These are phyloP conservation scores for Phaffia tasmanica DNA, from an alignment of 768 basidiomycete genomes.

Conservation along the genomic window DNA sequence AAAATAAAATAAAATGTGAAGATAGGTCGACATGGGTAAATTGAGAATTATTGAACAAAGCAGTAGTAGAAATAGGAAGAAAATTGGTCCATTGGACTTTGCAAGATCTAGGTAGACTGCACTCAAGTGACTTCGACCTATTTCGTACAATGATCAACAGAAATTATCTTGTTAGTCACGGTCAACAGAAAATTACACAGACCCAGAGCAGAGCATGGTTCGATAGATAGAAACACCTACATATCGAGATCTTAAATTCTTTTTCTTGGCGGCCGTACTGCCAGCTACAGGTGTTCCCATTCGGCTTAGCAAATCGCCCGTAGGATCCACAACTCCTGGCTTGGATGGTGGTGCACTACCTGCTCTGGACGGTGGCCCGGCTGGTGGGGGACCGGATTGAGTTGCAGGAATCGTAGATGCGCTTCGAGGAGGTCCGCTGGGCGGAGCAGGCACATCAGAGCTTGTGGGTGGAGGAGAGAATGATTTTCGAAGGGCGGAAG, in stretches of 20 bases:
- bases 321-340: constrained; percentile 32
- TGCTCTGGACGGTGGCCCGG: constrained; percentile 44
- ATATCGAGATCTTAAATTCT: constrained; percentile 68
- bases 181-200: not conserved
- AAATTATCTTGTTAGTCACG: too few species aligned
- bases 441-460: constrained; percentile 30
- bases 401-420: constrained; percentile 26
- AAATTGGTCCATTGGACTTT: too few species aligned
- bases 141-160: too few species aligned
- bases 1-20: not conserved
- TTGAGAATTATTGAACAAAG: too few species aligned
- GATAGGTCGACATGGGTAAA: too few species aligned
- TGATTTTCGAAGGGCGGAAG: constrained; percentile 8
- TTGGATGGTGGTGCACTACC: constrained; percentile 45
- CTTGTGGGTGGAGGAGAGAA: constrained; percentile 33
- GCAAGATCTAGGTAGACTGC: too few species aligned
- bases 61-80: too few species aligned
- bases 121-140: too few species aligned
- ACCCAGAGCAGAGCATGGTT: too few species aligned
- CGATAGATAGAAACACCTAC: constrained; percentile 39
- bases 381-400: constrained; percentile 38
- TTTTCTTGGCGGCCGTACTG: constrained; percentile 53
- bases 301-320: constrained; percentile 15
- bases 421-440: constrained; percentile 42
- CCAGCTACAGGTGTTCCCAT: constrained; percentile 30